Conservation (phyloP, 768 basidiomycete genomes). For the Podaxis mareebaensis region DNA sequence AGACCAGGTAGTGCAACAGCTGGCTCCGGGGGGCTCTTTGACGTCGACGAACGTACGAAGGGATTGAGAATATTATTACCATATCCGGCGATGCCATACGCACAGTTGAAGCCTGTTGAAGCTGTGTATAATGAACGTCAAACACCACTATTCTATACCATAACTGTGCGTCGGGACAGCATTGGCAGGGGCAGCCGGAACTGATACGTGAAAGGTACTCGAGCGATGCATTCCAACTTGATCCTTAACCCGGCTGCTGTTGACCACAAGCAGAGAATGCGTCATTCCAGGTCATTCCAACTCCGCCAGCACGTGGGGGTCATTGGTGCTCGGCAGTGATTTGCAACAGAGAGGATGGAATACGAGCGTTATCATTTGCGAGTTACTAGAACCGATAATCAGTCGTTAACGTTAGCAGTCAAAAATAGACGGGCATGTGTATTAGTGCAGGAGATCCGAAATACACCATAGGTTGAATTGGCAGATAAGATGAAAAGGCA, state of each 20-base stretch:
- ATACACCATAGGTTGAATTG: too few relatives aligned
- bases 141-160: too few relatives aligned
- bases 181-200: too few relatives aligned
- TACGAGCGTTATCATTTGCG: background rate
- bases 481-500: too few relatives aligned
- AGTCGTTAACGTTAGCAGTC: background rate
- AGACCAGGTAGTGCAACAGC: too few relatives aligned
- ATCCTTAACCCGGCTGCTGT: background rate
- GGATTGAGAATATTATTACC: background rate
- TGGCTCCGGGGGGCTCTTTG: background rate
- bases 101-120: background rate
- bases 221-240: background rate
- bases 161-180: too few relatives aligned
- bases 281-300: too few relatives aligned
- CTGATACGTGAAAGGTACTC: background rate
- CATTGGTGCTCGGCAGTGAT: background rate
- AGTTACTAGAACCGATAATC: background rate
- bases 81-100: background rate
- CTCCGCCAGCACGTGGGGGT: background rate
- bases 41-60: background rate
- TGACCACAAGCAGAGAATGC: background rate
- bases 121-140: too few relatives aligned
- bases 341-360: background rate
- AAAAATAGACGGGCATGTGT: background rate
- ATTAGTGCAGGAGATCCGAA: background rate